Evolutionary conservation across 1,139 yeast species (phyloP), one percentile per base, ranked within the genome.

Genomic region (Hanseniaspora gamundiae): DNA sequence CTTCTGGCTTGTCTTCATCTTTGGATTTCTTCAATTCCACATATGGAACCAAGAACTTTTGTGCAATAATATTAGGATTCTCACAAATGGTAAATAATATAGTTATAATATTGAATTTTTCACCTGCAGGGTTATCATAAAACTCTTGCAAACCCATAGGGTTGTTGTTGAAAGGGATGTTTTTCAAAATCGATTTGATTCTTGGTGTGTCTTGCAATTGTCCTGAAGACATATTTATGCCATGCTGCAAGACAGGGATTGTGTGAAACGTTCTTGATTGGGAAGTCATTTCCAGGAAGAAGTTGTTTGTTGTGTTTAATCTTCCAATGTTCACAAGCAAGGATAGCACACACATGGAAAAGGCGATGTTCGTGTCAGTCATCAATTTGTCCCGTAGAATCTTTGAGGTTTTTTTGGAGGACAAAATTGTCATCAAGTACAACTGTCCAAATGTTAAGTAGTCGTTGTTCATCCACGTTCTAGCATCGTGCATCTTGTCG

Each of bases 211-310:
- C 98, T 62, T 91, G 97, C 38, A 91, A 68, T 45, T 87, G 93
- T 41, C 65, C 65, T 2, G 42, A 36, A 26, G 50, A 71, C 39
- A 68, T 60, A 43, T 64, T 64, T 11, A 81, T 75, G 49, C 74
- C 76, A 2, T 80, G 77, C 59, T 91, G 97, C 43, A 91, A 68
- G 6, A 88, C 78, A 1, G 98, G 98, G 33, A 91, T 85, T 13
- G 95, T 83, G 61, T 88, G 96, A 58, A 83, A 91, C 0, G 96
- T 88, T 54, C 97, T 70, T 52, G 88, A 69, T 49, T 88, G 91
- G 0, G 95, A 86, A 52, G 87, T 80, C 97, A 88, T 88, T 58
- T 87, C 96, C n/a, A 94, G 87, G 45, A 86, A 94, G 59, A 88
- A 91, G 62, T 88, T 88, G 44, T 91, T 80, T 4, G 97, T 91